Base-by-base conservation (phyloP, 306 rosid species). In the Malus sylvestris region DNA sequence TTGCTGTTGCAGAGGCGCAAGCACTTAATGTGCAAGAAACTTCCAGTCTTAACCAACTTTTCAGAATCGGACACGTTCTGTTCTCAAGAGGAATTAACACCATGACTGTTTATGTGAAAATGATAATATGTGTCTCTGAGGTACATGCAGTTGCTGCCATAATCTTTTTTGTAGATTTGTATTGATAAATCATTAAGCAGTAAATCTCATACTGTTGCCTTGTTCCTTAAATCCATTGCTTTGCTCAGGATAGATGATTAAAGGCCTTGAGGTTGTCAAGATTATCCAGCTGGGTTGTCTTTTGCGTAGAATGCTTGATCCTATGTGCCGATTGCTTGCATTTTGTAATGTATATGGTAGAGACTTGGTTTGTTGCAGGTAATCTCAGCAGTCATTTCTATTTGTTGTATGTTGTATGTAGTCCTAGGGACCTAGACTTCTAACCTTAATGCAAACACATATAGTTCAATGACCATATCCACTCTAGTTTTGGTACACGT, bases 1-100 rank as follows among this genome's bases (percentile, higher is more conserved):
- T 81, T 92, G 80, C 86, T 77, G 81, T 83, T 95, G 88, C 98
- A 92, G 88, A 88, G 96, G 79, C 97, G 97, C 64, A 95, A 95
- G 76, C 89, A 95, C 89, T 87, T 95, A 86, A 89, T 95, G 98
- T 73, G 87, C 85, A 95, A 92, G 86, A 79, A 83, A 72, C 89
- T 95, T 78, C 86, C 92, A n/a, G 86, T 79, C 70, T 44, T 46
- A 27, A 79, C 73, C 76, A 85, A 22, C 45, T 71, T 83, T 76
- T 67, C 80, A 49, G 87, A 87, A 63, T 79, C 87, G 64, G 90
- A 89, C 57, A 23, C 46, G 2, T 82, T 86, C 61, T 76, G 32
- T 78, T 83, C 85, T 61, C 82, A 84, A 44, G 62, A 58, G 62
- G 85, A 86, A 80, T 83, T 63, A 76, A 80, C 67, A 27, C 76